Base-by-base conservation (phyloP, 257 asterid genomes). In the Orobanche coerulescens region DNA sequence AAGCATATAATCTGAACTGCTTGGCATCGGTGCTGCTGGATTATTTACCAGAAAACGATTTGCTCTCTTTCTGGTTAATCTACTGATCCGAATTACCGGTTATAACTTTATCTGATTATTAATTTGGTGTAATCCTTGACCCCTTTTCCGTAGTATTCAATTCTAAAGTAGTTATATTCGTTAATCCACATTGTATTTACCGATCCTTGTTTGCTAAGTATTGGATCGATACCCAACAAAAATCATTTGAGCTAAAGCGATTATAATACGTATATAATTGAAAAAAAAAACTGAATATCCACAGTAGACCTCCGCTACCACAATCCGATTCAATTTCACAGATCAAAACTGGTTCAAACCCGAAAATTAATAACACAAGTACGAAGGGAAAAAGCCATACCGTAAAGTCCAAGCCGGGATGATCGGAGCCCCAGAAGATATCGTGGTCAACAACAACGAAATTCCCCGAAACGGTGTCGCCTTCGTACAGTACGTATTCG, bases 401-500 rank as follows among this genome's bases (percentile, higher is more conserved):
- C 4, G 66, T 71, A 74, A 92, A 86, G 33, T 92, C 98, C 72
- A 88, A 79, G 73, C 98, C 97, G 14, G 96, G 95, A 62, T 88
- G 97, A 79, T 92, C 96, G 5, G 93, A 81, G 73, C 85, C 73
- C 98, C 98, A 88, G 79, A 84, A 92, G 46, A 86, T 84, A 60
- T 92, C 97, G 73, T 92, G 98, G 73, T 92, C 95, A 6, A 86
- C 96, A 23, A 86, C 96, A 16, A 92, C 94, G 71, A 92, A 92
- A 77, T 88, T 88, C 6, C 98, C 98, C 3, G 95, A 82, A 42
- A 92, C 81, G 44, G 86, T 75, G 71, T 88, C 98, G 70, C 96
- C 95, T 50, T 88, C 97, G 76, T 88, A 86, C 31, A 81, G 71
- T 0, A 92, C 98, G 74, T 92, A 92, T 43, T 92, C 98, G 73